Base-by-base conservation (phyloP, 768 basidiomycete species). In the Symmetrospora coprosmae region DNA sequence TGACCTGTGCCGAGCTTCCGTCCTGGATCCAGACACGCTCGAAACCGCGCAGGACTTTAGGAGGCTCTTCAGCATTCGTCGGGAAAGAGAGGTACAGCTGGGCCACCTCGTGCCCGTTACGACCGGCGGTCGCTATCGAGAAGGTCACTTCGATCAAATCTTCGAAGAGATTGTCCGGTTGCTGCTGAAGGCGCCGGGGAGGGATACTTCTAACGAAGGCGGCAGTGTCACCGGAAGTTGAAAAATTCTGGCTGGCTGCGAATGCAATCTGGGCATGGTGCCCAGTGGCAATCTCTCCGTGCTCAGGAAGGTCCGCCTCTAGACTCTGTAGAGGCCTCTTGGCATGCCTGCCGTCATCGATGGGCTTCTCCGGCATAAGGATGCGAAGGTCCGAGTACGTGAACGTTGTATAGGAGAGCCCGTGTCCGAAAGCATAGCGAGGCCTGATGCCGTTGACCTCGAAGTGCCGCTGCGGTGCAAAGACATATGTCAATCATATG, bases 331-430 rank as follows among this genome's bases (percentile, higher is more conserved):
- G n/a, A n/a, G n/a, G n/a, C n/a, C n/a, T 34, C 16, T 27, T 5
- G 21, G n/a, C 11, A 62, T 60, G 56, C 53, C 21, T 23, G n/a
- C 38, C 5, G 30, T 3, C 14, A 25, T 50, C 33, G 86, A 72
- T 2, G 75, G 65, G 11, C 90, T 73, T 31, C 78, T 73, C 39
- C 76, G 79, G n/a, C n/a, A n/a, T n/a, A n/a, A n/a, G n/a, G n/a
- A n/a, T n/a, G n/a, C n/a, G n/a, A n/a, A n/a, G n/a, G n/a, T n/a
- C n/a, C n/a, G n/a, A n/a, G 71, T 87, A 91, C 30, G 78, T 72
- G 71, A 91, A 96, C 1, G 73, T 78, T 35, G 90, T 84, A 74
- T 94, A 96, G 59, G 82, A 85, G 68, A 91, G 71, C 0, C 90
- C 90, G 69, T 82, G 91, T 4, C 90, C 90, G 70, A 96, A 96